These are phyloP conservation scores for Beauveria caledonica DNA, from an alignment of 2,329 filamentous ascomycete species.

Conservation along the genomic window DNA sequence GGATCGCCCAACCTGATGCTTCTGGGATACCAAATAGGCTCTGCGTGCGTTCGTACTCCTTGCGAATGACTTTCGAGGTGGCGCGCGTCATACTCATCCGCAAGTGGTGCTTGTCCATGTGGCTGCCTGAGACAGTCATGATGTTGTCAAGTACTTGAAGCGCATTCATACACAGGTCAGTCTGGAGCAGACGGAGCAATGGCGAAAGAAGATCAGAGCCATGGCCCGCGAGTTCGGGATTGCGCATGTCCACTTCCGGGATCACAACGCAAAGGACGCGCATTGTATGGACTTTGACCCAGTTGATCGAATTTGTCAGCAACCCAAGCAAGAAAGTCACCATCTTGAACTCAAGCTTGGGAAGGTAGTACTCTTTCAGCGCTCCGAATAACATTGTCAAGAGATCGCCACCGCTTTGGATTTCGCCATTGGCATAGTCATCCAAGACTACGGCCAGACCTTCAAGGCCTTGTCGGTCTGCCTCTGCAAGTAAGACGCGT, in stretches of 20 bases:
- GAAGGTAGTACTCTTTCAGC: conserved; percentile 70
- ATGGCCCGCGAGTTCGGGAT: conserved; percentile 79
- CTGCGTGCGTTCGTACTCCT: conserved; percentile 90
- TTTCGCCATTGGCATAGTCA: conserved; percentile 59
- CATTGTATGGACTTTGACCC: conserved; percentile 92
- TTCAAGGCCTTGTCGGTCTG: conserved; percentile 61
- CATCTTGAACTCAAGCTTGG: conserved; percentile 72
- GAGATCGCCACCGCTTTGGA: conserved; percentile 65
- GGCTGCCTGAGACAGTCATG: conserved; percentile 85
- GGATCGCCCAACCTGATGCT: conserved; percentile 91
- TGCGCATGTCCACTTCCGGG: conserved; percentile 86
- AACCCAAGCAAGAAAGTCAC: conserved; percentile 86
- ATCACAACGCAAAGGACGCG: conserved; percentile 78
- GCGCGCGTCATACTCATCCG: conserved; percentile 97
- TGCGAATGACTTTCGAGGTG: conserved; percentile 75
- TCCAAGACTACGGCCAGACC: conserved; percentile 62
- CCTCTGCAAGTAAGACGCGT: conserved; percentile 60
- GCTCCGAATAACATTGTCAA: conserved; percentile 64
- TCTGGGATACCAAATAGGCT: conserved; percentile 96
- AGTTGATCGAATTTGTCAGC: conserved; percentile 77
- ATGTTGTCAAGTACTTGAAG: conserved; percentile 89
- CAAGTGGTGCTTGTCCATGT: conserved; percentile 88
- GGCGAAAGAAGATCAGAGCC: conserved; percentile 94
- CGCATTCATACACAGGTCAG: conserved; percentile 87
- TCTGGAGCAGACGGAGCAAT: conserved; percentile 78